Evolutionary conservation across 2,329 filamentous ascomycete species (phyloP), one percentile per base, ranked within the genome.

Genomic region (Laburnicola sp.): DNA sequence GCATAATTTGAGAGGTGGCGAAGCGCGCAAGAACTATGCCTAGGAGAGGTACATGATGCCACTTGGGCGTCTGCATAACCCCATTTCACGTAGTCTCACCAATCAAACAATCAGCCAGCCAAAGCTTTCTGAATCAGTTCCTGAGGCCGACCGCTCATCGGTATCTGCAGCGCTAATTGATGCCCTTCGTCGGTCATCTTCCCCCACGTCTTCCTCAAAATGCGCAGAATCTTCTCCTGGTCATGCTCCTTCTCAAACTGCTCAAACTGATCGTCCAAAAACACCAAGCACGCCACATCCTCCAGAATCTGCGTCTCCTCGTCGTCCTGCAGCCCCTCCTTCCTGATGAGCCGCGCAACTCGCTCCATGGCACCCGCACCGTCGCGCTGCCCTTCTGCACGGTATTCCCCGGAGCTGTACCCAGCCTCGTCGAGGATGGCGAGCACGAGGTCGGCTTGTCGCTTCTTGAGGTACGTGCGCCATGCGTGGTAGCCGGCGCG

Each of bases 261-360:
- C 63, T 92, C 90, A 57, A 95, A 88, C 68, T 94, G 88, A 68
- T 93, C 89, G 68, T 94, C 90, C 58, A 96, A 74, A 69, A 96
- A 96, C 26, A 95, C 90, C 48, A 96, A 75, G 68, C 90, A 95
- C 2, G 91, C 91, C 39, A 91, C 88, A 74, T 95, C 91, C 76
- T 95, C 91, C 55, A 96, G 78, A 5, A 83, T 80, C 76, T 93
- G 88, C 48, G 86, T 85, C 70, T 91, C 87, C 53, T 80, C 77
- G 51, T 85, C 81, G 51, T 76, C 75, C 65, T 79, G 80, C 60
- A 95, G 74, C 48, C 85, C 84, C 69, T 94, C 88, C 74, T 96
- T 95, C 54, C 88, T 80, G 46, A 96, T 86, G 71, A 94, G 74
- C n/a, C 81, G 79, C 2, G 82, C 87, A 1, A 93, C 83, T 30